Conservation (phyloP, 192 early-diverging fungal species). For the Coemansia sp. region DNA sequence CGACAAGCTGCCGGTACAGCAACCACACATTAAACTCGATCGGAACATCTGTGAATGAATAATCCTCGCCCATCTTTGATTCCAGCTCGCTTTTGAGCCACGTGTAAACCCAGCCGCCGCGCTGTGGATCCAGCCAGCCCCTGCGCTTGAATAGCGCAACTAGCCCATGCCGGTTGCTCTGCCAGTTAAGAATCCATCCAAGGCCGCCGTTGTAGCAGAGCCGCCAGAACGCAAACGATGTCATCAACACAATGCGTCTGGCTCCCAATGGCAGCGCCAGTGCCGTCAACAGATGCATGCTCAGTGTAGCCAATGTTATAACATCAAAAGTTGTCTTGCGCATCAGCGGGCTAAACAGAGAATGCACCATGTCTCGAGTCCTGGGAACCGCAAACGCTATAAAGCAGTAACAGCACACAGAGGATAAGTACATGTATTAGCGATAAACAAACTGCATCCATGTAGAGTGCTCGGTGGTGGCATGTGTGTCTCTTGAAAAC, state of each 20-base stretch:
- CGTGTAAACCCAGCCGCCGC: conserved; percentile 55
- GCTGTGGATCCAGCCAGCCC: conserved; percentile 64
- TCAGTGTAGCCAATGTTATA: conserved; percentile 64
- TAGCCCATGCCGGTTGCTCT: conserved; percentile 72
- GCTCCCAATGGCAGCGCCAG: conserved; percentile 60
- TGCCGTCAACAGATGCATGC: conserved; percentile 64
- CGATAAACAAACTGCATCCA: conserved; percentile 6
- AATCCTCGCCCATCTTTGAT: conserved; percentile 77
- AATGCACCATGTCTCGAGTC: conserved; percentile 72
- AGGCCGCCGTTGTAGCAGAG: conserved; percentile 83
- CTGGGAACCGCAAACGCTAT: conserved; percentile 64
- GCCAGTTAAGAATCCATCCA: conserved; percentile 76
- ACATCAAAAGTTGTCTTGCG: conserved; percentile 77
- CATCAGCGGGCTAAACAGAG: conserved; percentile 67
- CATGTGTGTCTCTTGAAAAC: not conserved
- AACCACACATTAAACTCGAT: conserved; percentile 97
- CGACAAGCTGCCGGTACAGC: conserved; percentile 89
- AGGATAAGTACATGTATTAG: not conserved
- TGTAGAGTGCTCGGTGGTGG: not conserved
- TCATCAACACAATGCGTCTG: conserved; percentile 64
- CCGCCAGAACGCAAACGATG: conserved; percentile 84
- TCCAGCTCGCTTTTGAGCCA: conserved; percentile 70
- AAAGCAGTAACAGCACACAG: not conserved
- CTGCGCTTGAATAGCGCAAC: conserved; percentile 69
- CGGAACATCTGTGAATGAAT: conserved; percentile 78